Conservation (phyloP, 1,284 basidiomycete genomes). For the Naganishia sp. region DNA sequence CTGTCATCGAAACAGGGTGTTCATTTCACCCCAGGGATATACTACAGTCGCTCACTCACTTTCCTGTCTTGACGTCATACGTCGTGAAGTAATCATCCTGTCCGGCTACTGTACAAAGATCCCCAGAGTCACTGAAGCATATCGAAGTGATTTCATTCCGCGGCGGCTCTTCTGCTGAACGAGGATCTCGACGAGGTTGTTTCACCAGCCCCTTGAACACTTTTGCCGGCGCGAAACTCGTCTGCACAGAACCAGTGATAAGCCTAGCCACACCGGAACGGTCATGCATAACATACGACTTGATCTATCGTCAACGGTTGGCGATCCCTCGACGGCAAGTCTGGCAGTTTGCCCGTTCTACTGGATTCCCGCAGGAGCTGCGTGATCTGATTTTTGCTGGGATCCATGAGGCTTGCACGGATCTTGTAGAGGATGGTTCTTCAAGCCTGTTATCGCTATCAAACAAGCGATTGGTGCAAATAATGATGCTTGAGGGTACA, state of each 20-base stretch:
- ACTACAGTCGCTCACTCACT: conserved; percentile 65
- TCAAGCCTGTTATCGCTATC: no score
- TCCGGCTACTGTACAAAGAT: conserved; percentile 79
- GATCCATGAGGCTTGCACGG: background rate
- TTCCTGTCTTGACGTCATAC: conserved; percentile 85
- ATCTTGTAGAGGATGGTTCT: no score
- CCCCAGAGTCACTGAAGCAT: conserved; percentile 86
- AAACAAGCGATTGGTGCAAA: no score
- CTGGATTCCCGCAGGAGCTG: conserved; percentile 8
- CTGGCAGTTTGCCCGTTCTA: conserved; percentile 17
- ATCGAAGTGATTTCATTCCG: conserved; percentile 70
- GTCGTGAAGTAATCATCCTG: conserved; percentile 91
- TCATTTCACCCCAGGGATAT: conserved; percentile 25
- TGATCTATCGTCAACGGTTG: conserved; percentile 21
- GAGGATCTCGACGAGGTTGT: conserved; percentile 47
- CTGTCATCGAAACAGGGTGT: conserved; percentile 50
- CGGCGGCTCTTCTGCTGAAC: conserved; percentile 4
- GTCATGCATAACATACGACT: conserved; percentile 1
- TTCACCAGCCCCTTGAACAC: conserved; percentile 81
- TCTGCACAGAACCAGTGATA: background rate
- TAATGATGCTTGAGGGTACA: background rate
- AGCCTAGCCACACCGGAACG: background rate
- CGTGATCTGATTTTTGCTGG: conserved; percentile 18
- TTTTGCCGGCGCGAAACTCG: conserved; percentile 63
- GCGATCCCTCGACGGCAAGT: conserved; percentile 23